Base-by-base conservation (phyloP, 208 protist genomes). In the Balamuthia mandrillaris region DNA sequence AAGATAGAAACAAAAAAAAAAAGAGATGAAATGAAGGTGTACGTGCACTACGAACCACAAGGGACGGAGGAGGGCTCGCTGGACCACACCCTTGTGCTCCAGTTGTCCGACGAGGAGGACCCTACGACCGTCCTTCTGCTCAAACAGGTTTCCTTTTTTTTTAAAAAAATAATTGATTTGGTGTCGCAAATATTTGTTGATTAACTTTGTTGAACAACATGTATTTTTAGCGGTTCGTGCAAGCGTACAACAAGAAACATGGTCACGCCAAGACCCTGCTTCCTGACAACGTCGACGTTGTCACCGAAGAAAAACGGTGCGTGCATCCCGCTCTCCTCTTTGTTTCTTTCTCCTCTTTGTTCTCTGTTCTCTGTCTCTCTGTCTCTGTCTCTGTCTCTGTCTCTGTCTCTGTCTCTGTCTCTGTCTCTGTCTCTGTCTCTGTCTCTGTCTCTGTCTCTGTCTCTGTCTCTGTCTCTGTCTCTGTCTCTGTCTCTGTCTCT, bases 1-100 rank as follows among this genome's bases (percentile, higher is more conserved):
- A n/a, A n/a, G n/a, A n/a, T n/a, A n/a, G n/a, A n/a, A n/a, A n/a
- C n/a, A n/a, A n/a, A n/a, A n/a, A n/a, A n/a, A n/a, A n/a, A n/a
- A n/a, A n/a, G n/a, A n/a, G n/a, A n/a, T n/a, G n/a, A n/a, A 52
- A 65, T 65, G 58, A 65, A 65, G 58, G 4, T 65, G 58, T 65
- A 65, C 58, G 31, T 65, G 14, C 58, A 65, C 27, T 65, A 31
- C 27, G 58, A 65, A 9, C n/a, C n/a, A n/a, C n/a, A n/a, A n/a
- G n/a, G n/a, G n/a, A 35, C 31, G 31, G 27, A 10, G 10, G 47
- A 35, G 16, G 58, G 58, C 2, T 18, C 41, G 27, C 58, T 35
- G 1, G 29, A 65, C 16, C 41, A 65, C 58, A 65, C 58, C 0
- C 58, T 65, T 24, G n/a, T 65, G 14, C 58, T 65, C 21, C 4